A percentile compares a stretch with the other conserved stretches of the same genome.
Evolutionary conservation across 2,329 filamentous ascomycete species (phyloP).

Genomic region (Botrytis porri): DNA sequence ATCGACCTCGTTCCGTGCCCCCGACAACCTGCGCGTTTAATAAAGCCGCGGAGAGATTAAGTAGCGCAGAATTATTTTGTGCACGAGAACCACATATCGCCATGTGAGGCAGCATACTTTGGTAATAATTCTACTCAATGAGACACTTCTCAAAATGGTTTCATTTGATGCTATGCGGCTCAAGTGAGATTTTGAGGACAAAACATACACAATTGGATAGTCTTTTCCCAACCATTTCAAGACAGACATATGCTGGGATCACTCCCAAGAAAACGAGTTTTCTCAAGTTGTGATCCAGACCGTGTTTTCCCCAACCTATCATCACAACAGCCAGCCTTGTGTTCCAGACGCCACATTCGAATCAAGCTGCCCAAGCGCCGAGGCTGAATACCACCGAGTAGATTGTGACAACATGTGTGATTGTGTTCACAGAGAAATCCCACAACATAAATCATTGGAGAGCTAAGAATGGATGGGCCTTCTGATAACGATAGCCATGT

Average conservation of each 20-base stretch:
- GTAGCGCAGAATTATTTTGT: background rate
- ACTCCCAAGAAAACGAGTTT: background rate
- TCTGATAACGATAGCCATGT: slow-evolving; percentile 1
- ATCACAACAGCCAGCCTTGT: slow-evolving; percentile 12
- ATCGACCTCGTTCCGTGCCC: background rate
- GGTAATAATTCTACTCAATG: background rate
- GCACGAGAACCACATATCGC: background rate
- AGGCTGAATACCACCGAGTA: background rate
- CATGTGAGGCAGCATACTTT: background rate
- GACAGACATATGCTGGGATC: background rate
- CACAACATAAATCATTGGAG: background rate
- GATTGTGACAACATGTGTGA: background rate
- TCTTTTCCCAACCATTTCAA: background rate
- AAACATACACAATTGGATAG: background rate
- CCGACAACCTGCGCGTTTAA: background rate
- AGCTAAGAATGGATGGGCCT: background rate
- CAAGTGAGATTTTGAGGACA: background rate
- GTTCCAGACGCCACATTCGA: background rate
- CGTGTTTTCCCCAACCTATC: background rate
- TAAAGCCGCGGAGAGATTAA: background rate
- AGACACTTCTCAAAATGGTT: background rate
- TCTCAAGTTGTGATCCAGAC: background rate
- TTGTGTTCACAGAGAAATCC: background rate
- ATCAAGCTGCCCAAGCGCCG: slow-evolving; percentile 3
- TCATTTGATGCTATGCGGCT: background rate